phyloP scores from a whole-genome alignment of 1,139 yeast species.

The Nakaseomyces glabratus region DNA sequence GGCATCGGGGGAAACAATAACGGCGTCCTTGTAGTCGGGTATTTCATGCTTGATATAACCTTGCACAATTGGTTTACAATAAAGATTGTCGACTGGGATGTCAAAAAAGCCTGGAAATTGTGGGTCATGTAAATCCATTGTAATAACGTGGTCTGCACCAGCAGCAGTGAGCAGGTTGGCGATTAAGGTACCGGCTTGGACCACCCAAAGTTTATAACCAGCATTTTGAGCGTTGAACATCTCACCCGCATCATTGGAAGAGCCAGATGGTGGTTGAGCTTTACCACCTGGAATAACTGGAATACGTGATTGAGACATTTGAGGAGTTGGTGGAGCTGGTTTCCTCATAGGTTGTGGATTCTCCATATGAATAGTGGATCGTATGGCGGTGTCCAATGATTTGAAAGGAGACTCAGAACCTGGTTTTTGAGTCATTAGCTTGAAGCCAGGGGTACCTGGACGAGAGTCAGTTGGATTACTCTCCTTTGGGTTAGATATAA shows the following conservation, averaged over 20 bases:
- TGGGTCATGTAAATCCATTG: constrained; percentile 96
- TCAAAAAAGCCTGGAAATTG: constrained; percentile 92
- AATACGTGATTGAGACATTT: constrained; percentile 26
- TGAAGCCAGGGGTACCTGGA: constrained; percentile 46
- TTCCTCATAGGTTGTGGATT: constrained; percentile 10
- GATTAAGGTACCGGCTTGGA: constrained; percentile 87
- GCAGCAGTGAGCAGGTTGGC: constrained; percentile 86
- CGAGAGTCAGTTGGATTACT: constrained; percentile 52
- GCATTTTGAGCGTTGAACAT: constrained; percentile 36
- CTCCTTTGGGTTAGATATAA: constrained; percentile 37
- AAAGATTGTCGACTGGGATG: constrained; percentile 84
- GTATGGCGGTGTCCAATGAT: constrained; percentile 18
- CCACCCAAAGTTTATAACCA: constrained; percentile 90
- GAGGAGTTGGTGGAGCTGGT: constrained; percentile 8
- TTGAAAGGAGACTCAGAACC: constrained; percentile 20
- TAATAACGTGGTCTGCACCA: constrained; percentile 92
- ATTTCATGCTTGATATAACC: constrained; percentile 67
- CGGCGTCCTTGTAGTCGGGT: constrained; percentile 68
- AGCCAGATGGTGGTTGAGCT: constrained; percentile 16
- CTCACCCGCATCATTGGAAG: constrained; percentile 26
- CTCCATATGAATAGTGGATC: constrained; percentile 13
- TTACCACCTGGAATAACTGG: constrained; percentile 32
- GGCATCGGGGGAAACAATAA: constrained; percentile 89
- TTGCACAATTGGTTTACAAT: constrained; percentile 75
- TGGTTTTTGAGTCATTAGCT: constrained; percentile 21